Evolutionary conservation across 2,329 filamentous ascomycete species (phyloP).

Genomic region (Knufia petricola): DNA sequence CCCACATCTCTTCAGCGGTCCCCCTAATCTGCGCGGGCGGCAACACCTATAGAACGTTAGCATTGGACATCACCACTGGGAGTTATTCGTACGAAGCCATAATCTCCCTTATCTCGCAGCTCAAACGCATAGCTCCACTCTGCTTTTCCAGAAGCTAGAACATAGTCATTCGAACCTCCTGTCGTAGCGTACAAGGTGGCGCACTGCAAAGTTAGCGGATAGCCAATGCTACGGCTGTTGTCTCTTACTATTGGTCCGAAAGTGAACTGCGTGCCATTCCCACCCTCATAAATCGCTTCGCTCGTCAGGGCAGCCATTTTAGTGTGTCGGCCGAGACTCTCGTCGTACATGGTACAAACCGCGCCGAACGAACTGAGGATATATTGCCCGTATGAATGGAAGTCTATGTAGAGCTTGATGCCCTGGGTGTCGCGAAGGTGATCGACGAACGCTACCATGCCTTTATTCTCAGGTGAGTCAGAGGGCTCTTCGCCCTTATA

Average conservation of each 20-base stretch:
- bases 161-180: conserved; percentile 35
- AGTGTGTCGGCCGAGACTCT: conserved; percentile 42
- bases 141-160: conserved; percentile 34
- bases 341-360: conserved; percentile 41
- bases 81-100: conserved; percentile 44
- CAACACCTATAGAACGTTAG: conserved; percentile 34
- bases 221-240: too few relatives aligned
- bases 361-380: conserved; percentile 51
- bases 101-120: conserved; percentile 39
- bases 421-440: conserved; percentile 38
- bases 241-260: conserved; percentile 36
- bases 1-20: too few relatives aligned
- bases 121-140: conserved; percentile 42
- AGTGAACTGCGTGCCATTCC: conserved; percentile 38
- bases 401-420: conserved; percentile 55
- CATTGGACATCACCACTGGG: conserved; percentile 40
- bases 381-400: conserved; percentile 55
- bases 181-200: conserved; percentile 50
- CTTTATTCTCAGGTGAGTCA: conserved; percentile 45
- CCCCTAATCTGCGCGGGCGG: conserved; percentile 4
- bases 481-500: conserved; percentile 32
- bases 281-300: conserved; percentile 43
- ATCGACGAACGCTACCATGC: conserved; percentile 40
- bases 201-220: too few relatives aligned
- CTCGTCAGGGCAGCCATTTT: conserved; percentile 41